These are phyloP conservation scores for Penicillium diatomitis DNA, from an alignment of 495 filamentous ascomycete genomes.

Conservation along the genomic window DNA sequence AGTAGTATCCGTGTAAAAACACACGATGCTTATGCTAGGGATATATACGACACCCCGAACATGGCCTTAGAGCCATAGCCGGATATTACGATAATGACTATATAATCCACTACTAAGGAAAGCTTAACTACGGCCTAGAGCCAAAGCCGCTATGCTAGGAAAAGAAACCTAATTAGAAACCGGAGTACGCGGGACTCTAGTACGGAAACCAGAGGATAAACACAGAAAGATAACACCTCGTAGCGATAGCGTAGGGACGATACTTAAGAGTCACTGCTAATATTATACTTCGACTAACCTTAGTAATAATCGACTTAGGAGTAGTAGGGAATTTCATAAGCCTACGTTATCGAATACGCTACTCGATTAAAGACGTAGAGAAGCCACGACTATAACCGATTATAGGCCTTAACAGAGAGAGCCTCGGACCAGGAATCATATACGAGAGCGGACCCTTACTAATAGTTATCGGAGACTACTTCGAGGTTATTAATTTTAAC, in stretches of 20 bases:
- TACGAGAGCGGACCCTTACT: neutral
- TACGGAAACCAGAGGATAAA: neutral
- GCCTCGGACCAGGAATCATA: neutral
- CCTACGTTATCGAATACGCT: neutral
- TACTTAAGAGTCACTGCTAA: neutral
- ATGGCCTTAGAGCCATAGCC: neutral
- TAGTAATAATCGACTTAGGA: neutral
- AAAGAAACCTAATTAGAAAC: neutral
- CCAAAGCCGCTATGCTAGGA: neutral
- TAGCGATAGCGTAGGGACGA: neutral
- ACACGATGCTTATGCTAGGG: neutral
- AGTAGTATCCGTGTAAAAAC: neutral
- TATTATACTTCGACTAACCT: neutral
- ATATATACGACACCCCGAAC: neutral
- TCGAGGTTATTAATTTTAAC: conserved; percentile 4
- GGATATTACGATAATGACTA: neutral
- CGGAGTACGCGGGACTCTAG: neutral
- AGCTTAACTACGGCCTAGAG: neutral
- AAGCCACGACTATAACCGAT: neutral
- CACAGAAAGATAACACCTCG: neutral
- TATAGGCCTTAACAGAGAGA: too few relatives aligned
- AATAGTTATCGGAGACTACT: conserved; percentile 7
- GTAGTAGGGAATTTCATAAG: neutral
- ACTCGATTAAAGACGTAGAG: neutral
- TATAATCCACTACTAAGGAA: neutral